These are phyloP conservation scores for Carpinus viminea DNA, from an alignment of 306 rosid species.

Conservation along the genomic window DNA sequence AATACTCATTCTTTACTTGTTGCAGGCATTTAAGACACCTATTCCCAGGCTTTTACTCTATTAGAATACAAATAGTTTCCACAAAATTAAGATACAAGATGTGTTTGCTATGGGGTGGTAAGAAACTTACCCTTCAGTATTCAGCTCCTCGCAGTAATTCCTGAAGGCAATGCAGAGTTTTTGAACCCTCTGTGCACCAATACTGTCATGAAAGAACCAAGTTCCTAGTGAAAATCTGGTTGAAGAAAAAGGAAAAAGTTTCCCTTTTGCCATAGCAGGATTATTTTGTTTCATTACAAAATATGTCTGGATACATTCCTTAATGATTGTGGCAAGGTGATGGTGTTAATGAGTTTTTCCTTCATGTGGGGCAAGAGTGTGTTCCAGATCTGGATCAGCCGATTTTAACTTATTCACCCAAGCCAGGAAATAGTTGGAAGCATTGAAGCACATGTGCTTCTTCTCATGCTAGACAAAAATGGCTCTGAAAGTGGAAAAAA, in stretches of 20 bases:
- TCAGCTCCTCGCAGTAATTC: conserved; percentile 52
- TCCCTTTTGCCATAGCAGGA: neutral
- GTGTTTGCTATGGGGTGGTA: conserved; percentile 1
- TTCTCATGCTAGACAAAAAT: neutral
- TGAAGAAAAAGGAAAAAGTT: conserved; percentile 1
- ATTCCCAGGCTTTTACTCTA: neutral
- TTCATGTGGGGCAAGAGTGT: neutral
- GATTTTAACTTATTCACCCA: neutral
- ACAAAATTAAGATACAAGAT: neutral
- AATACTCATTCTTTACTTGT: conserved; percentile 58
- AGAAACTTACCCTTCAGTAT: conserved; percentile 64
- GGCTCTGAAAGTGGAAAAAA: neutral
- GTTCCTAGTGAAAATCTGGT: conserved; percentile 19
- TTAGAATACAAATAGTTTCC: neutral
- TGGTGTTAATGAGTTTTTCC: neutral
- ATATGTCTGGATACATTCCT: neutral
- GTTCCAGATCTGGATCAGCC: neutral
- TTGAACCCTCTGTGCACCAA: conserved; percentile 85
- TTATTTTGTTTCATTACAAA: neutral
- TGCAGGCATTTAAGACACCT: conserved; percentile 70
- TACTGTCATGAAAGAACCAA: conserved; percentile 48
- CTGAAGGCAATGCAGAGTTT: conserved; percentile 61
- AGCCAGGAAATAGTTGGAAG: neutral
- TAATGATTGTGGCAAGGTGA: neutral
- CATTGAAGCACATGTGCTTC: conserved; percentile 12